Evolutionary conservation across 2,329 filamentous ascomycete species (phyloP), one percentile per base, ranked within the genome.

Genomic region (Fusarium palustre): DNA sequence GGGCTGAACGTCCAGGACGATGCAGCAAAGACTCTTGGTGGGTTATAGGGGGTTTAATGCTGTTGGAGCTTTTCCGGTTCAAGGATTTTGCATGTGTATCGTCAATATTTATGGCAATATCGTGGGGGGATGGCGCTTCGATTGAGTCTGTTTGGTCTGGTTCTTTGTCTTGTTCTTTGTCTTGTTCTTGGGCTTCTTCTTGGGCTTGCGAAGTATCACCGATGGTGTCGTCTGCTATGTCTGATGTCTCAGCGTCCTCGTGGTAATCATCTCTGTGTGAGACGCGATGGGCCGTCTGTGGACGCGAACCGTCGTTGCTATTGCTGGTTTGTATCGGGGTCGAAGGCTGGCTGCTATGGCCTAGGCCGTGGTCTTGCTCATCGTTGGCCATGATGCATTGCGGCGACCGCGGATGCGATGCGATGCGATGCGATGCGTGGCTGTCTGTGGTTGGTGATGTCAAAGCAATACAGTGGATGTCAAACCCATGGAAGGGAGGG

Each of bases 351-450:
- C 34, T 52, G 24, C 48, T 64, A 34, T 56, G 71, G 75, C 69
- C 59, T 42, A 49, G 63, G 55, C 58, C 55, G 53, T 63, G 42
- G 66, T 73, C 65, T 67, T 65, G 61, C 66, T 79, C 77, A 75
- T 77, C 76, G 69, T 75, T 71, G 64, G 78, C 76, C 80, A 81
- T 81, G 75, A 73, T 76, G 75, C 77, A 78, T 78, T 70, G 70
- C 74, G 71, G 71, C 70, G 49, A 57, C 67, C 67, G 33, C 33
- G 33, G 33, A 18, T 18, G 31, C 31, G 13, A 38, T 38, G 54
- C 55, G 53, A 57, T 61, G 45, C 39, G 33, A 60, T 33, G 58
- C 59, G 53, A 54, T 57, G 45, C 39, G 33, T 55, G 34, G 47
- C 22, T 62, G 42, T 56, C 22, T 62, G 46, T 56, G 53, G 57